Evolutionary conservation across 768 basidiomycete species (phyloP).

Genomic region (Roridomyces roridus): DNA sequence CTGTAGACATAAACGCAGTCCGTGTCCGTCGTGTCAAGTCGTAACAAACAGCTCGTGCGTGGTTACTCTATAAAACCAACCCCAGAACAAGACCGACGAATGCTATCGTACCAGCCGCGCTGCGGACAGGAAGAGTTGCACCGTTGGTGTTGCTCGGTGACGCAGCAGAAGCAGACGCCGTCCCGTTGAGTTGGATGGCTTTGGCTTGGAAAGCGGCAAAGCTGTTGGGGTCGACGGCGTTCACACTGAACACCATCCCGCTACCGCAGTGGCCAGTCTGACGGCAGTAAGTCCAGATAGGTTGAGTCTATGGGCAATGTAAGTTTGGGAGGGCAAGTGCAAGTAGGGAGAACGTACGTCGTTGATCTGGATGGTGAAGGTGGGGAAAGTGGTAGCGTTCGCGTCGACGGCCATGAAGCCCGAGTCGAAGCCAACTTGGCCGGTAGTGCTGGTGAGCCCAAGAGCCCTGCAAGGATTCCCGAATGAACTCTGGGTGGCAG

Average conservation of each 20-base stretch:
- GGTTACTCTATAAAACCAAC: constrained; percentile 22
- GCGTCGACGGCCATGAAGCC: constrained; percentile 58
- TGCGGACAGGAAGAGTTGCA: constrained; percentile 20
- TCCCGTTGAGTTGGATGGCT: constrained; percentile 52
- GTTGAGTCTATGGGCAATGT: constrained; percentile 44
- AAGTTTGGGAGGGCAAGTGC: background rate
- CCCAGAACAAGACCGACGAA: constrained; percentile 29
- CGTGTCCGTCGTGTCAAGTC: constrained; percentile 4
- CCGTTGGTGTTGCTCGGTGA: constrained; percentile 21
- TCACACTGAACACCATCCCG: constrained; percentile 68
- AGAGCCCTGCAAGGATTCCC: constrained; percentile 50
- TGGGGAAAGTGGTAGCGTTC: constrained; percentile 52
- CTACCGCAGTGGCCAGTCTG: constrained; percentile 56
- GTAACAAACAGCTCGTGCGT: constrained; percentile 9
- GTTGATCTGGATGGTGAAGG: constrained; percentile 58
- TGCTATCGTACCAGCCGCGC: constrained; percentile 33
- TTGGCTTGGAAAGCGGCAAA: constrained; percentile 58
- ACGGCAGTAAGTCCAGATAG: constrained; percentile 63
- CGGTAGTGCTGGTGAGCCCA: constrained; percentile 48
- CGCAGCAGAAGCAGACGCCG: constrained; percentile 28
- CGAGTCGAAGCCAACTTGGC: constrained; percentile 50
- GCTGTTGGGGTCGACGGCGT: constrained; percentile 57
- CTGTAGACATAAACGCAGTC: constrained; percentile 11
- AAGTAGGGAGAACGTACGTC: constrained; percentile 42
- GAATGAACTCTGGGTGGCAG: constrained; percentile 49